Base-by-base conservation (phyloP, 176 grass and related monocot genomes). In the Avena eriantha region DNA sequence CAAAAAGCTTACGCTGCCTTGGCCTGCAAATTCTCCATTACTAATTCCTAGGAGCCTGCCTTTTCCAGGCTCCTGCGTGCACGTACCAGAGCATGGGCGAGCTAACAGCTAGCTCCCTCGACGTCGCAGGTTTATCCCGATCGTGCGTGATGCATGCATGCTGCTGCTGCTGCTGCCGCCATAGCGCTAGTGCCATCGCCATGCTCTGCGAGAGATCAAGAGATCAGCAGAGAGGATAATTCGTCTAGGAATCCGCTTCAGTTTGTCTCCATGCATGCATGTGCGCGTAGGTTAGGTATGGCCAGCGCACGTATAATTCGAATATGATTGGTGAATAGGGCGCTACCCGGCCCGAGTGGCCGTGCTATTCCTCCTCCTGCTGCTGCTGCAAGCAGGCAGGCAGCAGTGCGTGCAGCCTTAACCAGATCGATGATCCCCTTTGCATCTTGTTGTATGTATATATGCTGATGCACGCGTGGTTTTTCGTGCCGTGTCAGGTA, bases 401-500 rank as follows among this genome's bases (percentile, higher is more conserved):
- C 63, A 74, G 36, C 51, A 67, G 46, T 76, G 73, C 72, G 18
- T 41, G 59, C 53, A 70, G 60, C 89, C 66, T 84, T 50, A 50
- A 36, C 22, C 14, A 67, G 79, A 45, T 76, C 4, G 4, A 14
- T 10, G 4, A 14, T 10, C 73, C 24, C 49, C 77, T 91, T 77
- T 49, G 36, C 23, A 18, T 68, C 4, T 18, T 63, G 79, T 70
- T 48, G 39, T 41, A 41, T 57, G 64, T 73, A 41, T 22, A 21
- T 29, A 35, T 73, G 85, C 75, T 48, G 61, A 80, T 29, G 69
- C 77, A 80, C n/a, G 69, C 71, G 56, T 88, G 53, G 31, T 78
- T 90, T 78, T 18, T 86, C 55, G 70, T 90, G 80, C 64, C 91
- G 69, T 79, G 21, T 77, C 92, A 99, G 97, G 89, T 99, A 99